Evolutionary conservation across 1,139 yeast species (phyloP), one percentile per base, ranked within the genome.

Genomic region (Debaryomycetaceae sp.): DNA sequence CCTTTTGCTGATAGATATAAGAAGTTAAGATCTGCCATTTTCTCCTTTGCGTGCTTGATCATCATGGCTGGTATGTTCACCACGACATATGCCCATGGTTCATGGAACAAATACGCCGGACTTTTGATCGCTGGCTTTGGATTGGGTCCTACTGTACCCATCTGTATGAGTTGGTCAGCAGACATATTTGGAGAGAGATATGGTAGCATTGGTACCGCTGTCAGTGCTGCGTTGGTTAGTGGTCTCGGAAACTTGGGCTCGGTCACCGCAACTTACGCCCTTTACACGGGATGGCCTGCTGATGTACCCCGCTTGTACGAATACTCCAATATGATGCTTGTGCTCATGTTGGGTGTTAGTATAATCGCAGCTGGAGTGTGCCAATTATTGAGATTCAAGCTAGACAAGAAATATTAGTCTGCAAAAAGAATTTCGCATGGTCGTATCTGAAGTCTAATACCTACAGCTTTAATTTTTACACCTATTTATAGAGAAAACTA

Each of bases 111-210:
- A 53, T 88, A 87, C 60, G 95, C 81, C 4, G 96, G 96, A 0
- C 72, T 88, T 46, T 72, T 88, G 45, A 83, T 88, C 57, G 81
- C 87, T 20, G 96, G 96, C 0, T 87, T 83, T 57, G 96, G 96
- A 0, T 74, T 88, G 39, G 96, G 96, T 9, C 95, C 96, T 20
- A 88, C 96, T 0, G 95, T 87, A 23, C 96, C 96, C 31, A 87
- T 86, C 41, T 78, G 86, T 59, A 88, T 88, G 96, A 80, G 96
- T 1, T 82, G 89, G 87, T 70, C 91, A 0, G 84, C 93, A 0
- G 93, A 87, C 56, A 85, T 87, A 39, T 86, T 87, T 68, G 79
- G 76, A 9, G 73, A 76, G 5, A 71, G 79, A 41, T 85, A 89
- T 56, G 95, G 95, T 37, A 95, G 87, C 58, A 83, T 88, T 42